These are phyloP conservation scores for Rhynchospora pubera DNA, from an alignment of 176 grass and related monocot species.

Conservation along the genomic window DNA sequence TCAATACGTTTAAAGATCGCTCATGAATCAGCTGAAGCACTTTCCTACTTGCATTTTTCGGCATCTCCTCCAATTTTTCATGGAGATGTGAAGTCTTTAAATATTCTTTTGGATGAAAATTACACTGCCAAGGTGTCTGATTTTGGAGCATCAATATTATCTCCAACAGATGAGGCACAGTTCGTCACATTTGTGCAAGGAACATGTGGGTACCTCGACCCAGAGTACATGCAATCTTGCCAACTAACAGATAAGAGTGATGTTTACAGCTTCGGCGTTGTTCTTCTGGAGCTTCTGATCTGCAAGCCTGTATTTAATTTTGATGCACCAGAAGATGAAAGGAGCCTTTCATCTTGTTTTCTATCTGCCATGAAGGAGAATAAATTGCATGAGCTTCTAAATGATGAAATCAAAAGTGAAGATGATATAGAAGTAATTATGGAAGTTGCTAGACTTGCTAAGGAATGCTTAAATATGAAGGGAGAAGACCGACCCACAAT, in stretches of 20 bases:
- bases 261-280: constrained; percentile 14
- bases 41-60: too few species aligned
- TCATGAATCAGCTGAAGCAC: too few species aligned
- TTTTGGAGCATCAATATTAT: constrained; percentile 12
- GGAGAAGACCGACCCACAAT: too few species aligned
- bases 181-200: not conserved
- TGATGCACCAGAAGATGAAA: not conserved
- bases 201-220: constrained; percentile 15
- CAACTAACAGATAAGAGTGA: not conserved
- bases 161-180: not conserved
- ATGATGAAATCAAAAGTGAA: not conserved
- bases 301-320: not conserved
- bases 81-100: constrained; percentile 20
- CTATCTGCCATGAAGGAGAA: too few species aligned
- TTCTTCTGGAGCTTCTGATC: constrained; percentile 15
- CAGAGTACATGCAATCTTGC: not conserved
- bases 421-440: too few species aligned
- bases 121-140: constrained; percentile 20
- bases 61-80: not conserved
- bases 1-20: not conserved
- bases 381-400: not conserved
- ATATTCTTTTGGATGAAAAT: constrained; percentile 19
- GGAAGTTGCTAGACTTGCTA: too few species aligned
- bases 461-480: too few species aligned
- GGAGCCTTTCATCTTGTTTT: too few species aligned